Base-by-base conservation (phyloP, 805 yeast genomes). In the Nakazawaea wickerhamii region DNA sequence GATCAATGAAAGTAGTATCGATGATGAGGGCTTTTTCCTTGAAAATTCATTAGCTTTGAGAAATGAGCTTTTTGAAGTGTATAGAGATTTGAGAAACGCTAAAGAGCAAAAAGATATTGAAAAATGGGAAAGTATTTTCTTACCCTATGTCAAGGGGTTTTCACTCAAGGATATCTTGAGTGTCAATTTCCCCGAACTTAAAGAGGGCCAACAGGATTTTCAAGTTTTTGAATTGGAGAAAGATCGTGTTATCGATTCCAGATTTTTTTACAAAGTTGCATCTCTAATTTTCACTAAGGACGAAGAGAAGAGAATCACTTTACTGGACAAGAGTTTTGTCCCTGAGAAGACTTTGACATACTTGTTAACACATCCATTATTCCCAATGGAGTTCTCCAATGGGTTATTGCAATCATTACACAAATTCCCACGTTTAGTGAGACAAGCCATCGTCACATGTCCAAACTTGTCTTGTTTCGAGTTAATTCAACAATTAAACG, bases 341-440 rank as follows among this genome's bases (percentile, higher is more conserved):
- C 77, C 93, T 40, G 79, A 81, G 52, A 63, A 63, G 37, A 68
- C 88, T 2, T 60, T 87, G 37, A 74, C 83, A 1, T 90, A 86
- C 55, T 68, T 90, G 26, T 68, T 91, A 48, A 84, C 96, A 2
- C 95, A 91, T 64, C 96, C 96, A 14, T 64, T 87, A 15, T 89
- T 83, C 61, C 96, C 97, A 8, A 60, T 67, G 13, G 63, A 69
- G 15, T 73, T 70, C 46, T 68, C 86, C 8, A 60, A 64, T 4
- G 79, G 79, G 1, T 58, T 90, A 35, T 61, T 91, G 34, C 55
- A 67, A 13, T 65, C 63, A 30, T 64, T 87, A 21, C 48, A 50
- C 22, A 69, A 71, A 36, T 68, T 73, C 46, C 81, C 87, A 28
- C 74, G 84, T 47, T 68, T 89, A 44, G 71, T 83, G 59, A 78